These are phyloP conservation scores for Ilyonectria sp. DNA, from an alignment of 2,329 filamentous ascomycete species.

Conservation along the genomic window DNA sequence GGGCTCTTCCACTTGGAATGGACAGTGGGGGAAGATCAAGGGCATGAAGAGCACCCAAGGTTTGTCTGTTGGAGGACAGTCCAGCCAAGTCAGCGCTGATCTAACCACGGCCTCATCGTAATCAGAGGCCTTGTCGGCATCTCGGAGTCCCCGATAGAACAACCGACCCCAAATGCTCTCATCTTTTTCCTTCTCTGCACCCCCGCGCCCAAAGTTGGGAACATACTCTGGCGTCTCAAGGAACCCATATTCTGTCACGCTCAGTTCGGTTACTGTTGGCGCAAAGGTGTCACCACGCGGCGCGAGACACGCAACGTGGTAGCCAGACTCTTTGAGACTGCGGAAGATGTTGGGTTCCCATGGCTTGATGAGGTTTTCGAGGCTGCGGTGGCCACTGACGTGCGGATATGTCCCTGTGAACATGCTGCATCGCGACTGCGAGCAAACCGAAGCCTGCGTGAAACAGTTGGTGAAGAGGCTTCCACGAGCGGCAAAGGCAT, in stretches of 20 bases:
- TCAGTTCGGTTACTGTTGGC: slow-evolving; percentile 59
- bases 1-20: slow-evolving; percentile 63
- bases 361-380: slow-evolving; percentile 64
- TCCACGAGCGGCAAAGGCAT: slow-evolving; percentile 55
- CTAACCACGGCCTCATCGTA: slow-evolving; percentile 62
- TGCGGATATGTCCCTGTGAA: slow-evolving; percentile 64
- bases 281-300: slow-evolving; percentile 61
- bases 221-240: slow-evolving; percentile 55
- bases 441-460: slow-evolving; percentile 62
- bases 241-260: slow-evolving; percentile 62
- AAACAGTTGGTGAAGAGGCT: slow-evolving; percentile 63
- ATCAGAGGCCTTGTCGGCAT: slow-evolving; percentile 55
- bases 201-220: slow-evolving; percentile 48
- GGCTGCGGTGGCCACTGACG: slow-evolving; percentile 61
- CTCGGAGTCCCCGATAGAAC: slow-evolving; percentile 59
- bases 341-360: slow-evolving; percentile 65
- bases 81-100: slow-evolving; percentile 60
- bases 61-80: slow-evolving; percentile 57
- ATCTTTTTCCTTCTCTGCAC: slow-evolving; percentile 35
- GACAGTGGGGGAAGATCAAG: slow-evolving; percentile 61
- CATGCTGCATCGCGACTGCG: slow-evolving; percentile 63
- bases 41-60: slow-evolving; percentile 62
- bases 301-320: slow-evolving; percentile 63
- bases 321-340: slow-evolving; percentile 59
- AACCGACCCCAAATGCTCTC: slow-evolving; percentile 57